phyloP scores from a whole-genome alignment of 371 early-diverging fungal species.

The Mortierella sp. region DNA sequence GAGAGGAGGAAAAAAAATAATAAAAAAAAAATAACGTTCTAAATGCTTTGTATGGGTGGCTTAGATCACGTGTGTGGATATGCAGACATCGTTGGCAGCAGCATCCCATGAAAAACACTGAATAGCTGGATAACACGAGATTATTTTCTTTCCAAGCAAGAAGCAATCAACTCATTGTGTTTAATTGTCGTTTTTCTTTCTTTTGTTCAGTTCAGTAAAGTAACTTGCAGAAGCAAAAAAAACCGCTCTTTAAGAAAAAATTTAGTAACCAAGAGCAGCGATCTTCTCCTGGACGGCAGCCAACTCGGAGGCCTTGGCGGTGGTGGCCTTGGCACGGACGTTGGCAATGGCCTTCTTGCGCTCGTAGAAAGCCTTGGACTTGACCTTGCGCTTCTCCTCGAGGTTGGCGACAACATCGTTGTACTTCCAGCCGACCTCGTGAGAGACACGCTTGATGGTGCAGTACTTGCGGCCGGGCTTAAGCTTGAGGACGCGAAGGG shows the following conservation, averaged over 20 bases:
- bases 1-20: constrained; percentile 9
- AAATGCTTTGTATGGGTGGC: constrained; percentile 1
- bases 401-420: constrained; percentile 94
- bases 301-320: constrained; percentile 65
- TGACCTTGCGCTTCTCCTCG: constrained; percentile 97
- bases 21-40: constrained; percentile 3
- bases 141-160: constrained; percentile 21
- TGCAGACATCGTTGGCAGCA: neutral
- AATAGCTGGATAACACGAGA: neutral
- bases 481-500: constrained; percentile 96
- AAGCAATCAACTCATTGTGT: constrained; percentile 26
- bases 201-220: constrained; percentile 18
- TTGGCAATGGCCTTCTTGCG: constrained; percentile 83
- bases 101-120: neutral
- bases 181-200: constrained; percentile 31
- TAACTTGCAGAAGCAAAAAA: constrained; percentile 13
- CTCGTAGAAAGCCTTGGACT: constrained; percentile 92
- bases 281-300: constrained; percentile 66
- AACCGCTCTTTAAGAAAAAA: constrained; percentile 17
- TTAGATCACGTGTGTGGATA: constrained; percentile 9
- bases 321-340: constrained; percentile 70
- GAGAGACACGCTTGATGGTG: constrained; percentile 93
- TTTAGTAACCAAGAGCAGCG: constrained; percentile 72
- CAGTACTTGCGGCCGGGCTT: constrained; percentile 98
- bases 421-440: constrained; percentile 99